A percentile compares a stretch with the other conserved stretches of the same genome.
These are phyloP conservation scores for Volvariella surrecta DNA, from an alignment of 1,284 basidiomycete genomes.

Conservation along the genomic window DNA sequence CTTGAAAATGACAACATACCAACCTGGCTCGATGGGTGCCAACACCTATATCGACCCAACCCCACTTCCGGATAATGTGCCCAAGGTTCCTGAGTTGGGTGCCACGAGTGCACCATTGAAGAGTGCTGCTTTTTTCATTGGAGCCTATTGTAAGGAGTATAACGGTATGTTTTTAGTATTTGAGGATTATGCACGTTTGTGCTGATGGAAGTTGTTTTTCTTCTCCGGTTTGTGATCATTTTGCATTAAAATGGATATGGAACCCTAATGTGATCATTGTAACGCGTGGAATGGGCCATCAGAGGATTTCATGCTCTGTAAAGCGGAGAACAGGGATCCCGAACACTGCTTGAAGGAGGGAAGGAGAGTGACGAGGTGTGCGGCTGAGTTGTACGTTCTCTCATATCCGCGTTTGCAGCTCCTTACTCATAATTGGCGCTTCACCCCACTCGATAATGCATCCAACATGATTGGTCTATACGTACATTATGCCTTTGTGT, in stretches of 20 bases:
- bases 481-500: background rate
- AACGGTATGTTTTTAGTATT: constrained; percentile 63
- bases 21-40: constrained; percentile 19
- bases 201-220: no score
- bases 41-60: constrained; percentile 40
- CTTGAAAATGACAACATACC: constrained; percentile 46
- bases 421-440: background rate
- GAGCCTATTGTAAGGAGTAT: constrained; percentile 91
- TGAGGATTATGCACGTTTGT: constrained; percentile 1
- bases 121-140: constrained; percentile 96
- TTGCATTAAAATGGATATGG: no score
- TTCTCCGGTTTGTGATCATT: no score
- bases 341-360: constrained; percentile 96
- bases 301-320: constrained; percentile 99
- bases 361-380: constrained; percentile 91
- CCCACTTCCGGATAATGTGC: constrained; percentile 65
- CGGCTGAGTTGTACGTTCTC: constrained; percentile 80
- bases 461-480: no score
- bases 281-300: constrained; percentile 7
- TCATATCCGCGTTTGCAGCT: background rate
- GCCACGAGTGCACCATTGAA: constrained; percentile 92
- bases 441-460: no score
- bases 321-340: constrained; percentile 84
- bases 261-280: background rate
- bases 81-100: constrained; percentile 88